Evolutionary conservation across 192 early-diverging fungal species (phyloP), one percentile per base, ranked within the genome.

Genomic region (Powellomyces hirtus): DNA sequence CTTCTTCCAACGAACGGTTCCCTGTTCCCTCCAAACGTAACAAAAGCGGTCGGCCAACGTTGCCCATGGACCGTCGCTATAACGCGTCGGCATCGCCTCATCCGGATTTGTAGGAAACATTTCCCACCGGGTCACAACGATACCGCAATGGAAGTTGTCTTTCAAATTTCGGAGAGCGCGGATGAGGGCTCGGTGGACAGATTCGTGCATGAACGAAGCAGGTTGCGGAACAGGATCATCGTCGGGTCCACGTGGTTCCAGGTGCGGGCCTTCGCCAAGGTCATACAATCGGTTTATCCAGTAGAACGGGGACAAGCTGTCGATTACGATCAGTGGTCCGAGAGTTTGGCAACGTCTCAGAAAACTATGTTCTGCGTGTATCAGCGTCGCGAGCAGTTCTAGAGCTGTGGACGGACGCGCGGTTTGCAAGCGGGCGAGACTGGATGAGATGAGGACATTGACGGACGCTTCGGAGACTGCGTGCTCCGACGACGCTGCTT

Each of bases 211-310:
- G 27, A 56, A 56, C 53, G 53, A 56, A 16, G 24, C 14, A 22
- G 53, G 46, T 49, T 49, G 46, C 3, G 46, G 46, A 5, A 24
- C n/a, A 18, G 46, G 16, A 26, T 56, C 53, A 31, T 56, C 53
- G 1, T 7, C 31, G 10, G 13, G 13, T n/a, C 7, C 7, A 56
- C 3, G 27, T 4, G 53, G 22, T 6, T 31, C 53, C 4, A 31
- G 27, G 16, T 26, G 27, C 31, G 22, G 22, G 27, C 22, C 22
- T 56, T 61, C 59, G n/a, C 59, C 59, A 20, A 61, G 34, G 31
- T 64, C 62, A 29, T 64, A 42, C 13, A 64, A 22, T 24, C 62
- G 40, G 46, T 64, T 64, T 0, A 50, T 24, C 62, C 62, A 64
- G 46, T 64, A 64, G 18, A 33, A 49, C 14, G 62, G 24, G 29